phyloP scores from a whole-genome alignment of 1,139 yeast genomes.

The Ogataea hybrid region DNA sequence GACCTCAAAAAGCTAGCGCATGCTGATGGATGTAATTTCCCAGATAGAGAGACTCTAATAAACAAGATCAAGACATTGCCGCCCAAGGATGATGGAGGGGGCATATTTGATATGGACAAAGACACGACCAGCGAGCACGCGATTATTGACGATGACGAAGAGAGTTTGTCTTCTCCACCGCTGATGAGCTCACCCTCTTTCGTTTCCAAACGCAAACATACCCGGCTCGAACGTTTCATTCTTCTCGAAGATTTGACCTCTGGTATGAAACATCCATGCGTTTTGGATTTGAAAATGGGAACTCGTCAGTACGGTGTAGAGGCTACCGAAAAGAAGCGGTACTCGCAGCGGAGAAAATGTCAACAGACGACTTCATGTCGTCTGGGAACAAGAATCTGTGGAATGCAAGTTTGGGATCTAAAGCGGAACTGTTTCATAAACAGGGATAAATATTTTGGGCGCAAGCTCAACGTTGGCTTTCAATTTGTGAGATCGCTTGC shows the following conservation, averaged over 20 bases:
- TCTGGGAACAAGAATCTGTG: constrained; percentile 92
- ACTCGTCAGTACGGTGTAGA: constrained; percentile 98
- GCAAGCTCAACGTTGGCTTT: constrained; percentile 68
- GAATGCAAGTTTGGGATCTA: constrained; percentile 82
- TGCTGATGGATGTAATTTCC: constrained; percentile 13
- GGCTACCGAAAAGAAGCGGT: constrained; percentile 68
- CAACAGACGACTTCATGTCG: constrained; percentile 72
- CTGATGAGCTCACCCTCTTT: constrained; percentile 1
- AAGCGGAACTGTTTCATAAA: constrained; percentile 49
- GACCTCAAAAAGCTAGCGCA: constrained; percentile 22
- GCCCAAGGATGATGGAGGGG: constrained; percentile 5
- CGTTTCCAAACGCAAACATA: constrained; percentile 28
- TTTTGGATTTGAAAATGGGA: constrained; percentile 95
- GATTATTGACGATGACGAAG: constrained; percentile 25
- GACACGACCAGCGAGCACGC: constrained; percentile 22
- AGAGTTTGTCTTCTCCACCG: constrained; percentile 4
- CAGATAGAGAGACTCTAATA: constrained; percentile 23
- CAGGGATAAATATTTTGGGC: constrained; percentile 90
- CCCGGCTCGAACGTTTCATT: constrained; percentile 74
- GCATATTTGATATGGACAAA: constrained; percentile 23
- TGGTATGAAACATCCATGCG: constrained; percentile 83
- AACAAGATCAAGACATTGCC: constrained; percentile 20
- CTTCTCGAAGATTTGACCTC: constrained; percentile 89
- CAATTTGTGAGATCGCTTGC: constrained; percentile 74
- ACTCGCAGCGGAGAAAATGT: constrained; percentile 83